Evolutionary conservation across 2,329 filamentous ascomycete genomes (phyloP).

Genomic region (Calonectria multiphialidica): DNA sequence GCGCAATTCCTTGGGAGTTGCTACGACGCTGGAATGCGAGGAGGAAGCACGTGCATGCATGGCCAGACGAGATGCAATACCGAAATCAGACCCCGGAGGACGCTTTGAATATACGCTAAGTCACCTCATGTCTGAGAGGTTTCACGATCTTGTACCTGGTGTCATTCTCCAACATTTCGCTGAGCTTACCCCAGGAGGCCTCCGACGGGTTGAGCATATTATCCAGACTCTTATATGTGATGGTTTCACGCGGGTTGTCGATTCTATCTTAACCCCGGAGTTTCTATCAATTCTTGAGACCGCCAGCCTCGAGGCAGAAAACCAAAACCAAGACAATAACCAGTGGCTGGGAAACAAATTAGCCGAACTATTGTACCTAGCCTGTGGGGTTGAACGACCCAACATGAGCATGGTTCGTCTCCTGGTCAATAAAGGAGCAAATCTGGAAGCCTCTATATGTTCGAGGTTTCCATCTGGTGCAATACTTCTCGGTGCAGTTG

Average conservation of each 20-base stretch:
- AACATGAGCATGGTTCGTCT: background rate
- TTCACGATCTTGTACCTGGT: background rate
- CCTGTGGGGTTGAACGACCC: background rate
- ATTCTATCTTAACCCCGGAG: background rate
- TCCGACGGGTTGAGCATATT: background rate
- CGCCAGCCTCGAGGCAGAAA: no score
- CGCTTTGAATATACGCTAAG: background rate
- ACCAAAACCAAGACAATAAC: background rate
- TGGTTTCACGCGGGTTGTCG: background rate
- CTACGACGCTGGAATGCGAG: background rate
- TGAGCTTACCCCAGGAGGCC: background rate
- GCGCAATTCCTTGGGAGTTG: background rate
- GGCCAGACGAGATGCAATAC: background rate
- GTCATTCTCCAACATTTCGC: background rate
- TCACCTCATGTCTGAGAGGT: background rate
- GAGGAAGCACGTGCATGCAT: background rate
- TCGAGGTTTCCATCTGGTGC: background rate
- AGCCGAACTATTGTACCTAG: background rate
- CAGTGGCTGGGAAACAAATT: background rate
- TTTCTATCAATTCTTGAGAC: background rate
- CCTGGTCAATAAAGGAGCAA: background rate
- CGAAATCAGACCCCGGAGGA: background rate
- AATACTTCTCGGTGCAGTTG: background rate
- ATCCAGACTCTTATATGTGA: background rate
- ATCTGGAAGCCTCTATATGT: background rate